Evolutionary conservation across 257 asterid genomes (phyloP).

Genomic region (Penstemon eatonii): DNA sequence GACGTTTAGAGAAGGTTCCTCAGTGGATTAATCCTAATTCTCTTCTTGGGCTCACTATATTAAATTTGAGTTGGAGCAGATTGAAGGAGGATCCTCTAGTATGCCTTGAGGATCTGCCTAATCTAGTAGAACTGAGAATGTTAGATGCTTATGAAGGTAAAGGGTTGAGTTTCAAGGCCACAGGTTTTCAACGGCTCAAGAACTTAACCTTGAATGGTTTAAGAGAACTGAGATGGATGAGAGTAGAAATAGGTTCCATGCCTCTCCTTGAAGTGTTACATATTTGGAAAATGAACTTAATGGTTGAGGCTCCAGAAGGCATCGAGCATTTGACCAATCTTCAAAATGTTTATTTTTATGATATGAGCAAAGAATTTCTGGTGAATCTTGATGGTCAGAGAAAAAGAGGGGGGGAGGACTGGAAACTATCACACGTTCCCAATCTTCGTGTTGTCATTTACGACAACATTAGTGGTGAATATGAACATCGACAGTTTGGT

Average conservation of each 20-base stretch:
- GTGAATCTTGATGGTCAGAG: not conserved
- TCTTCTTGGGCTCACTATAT: not conserved
- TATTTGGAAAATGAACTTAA: not conserved
- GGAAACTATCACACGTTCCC: too few species aligned
- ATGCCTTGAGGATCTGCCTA: slow-evolving; percentile 28
- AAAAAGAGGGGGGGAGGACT: too few species aligned
- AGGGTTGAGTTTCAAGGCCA: slow-evolving; percentile 11
- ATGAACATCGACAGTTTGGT: too few species aligned
- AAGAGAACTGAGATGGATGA: slow-evolving; percentile 14
- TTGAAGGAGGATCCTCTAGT: slow-evolving; percentile 15
- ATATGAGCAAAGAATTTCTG: slow-evolving; percentile 22
- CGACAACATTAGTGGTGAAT: too few species aligned
- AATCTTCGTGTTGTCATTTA: too few species aligned
- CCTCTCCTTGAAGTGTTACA: not conserved
- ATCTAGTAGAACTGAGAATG: not conserved
- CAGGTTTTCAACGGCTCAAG: slow-evolving; percentile 24
- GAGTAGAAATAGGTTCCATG: slow-evolving; percentile 26
- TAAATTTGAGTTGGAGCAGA: not conserved
- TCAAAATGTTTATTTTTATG: not conserved
- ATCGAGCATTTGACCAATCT: slow-evolving; percentile 18
- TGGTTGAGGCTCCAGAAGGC: slow-evolving; percentile 25
- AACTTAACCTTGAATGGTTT: not conserved
- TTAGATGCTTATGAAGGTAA: slow-evolving; percentile 22
- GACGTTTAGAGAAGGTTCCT: slow-evolving; percentile 21
- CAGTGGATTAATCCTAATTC: slow-evolving; percentile 19